Conservation (phyloP, 2,329 filamentous ascomycete genomes). For the Botrytis fabae region DNA sequence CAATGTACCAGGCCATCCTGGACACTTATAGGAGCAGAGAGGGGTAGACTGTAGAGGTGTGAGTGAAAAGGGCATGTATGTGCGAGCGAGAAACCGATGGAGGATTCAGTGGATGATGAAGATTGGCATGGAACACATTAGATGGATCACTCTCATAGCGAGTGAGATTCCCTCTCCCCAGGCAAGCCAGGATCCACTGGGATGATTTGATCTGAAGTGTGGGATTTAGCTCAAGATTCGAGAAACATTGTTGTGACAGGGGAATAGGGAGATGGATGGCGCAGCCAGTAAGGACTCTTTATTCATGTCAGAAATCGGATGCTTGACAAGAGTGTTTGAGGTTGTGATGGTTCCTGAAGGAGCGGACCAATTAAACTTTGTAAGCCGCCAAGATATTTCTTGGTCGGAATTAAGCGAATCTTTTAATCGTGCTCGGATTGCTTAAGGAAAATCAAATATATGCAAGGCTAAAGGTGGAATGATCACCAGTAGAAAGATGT, state of each 20-base stretch:
- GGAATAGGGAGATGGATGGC: background rate
- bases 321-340: constrained; percentile 14
- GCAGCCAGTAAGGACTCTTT: constrained; percentile 11
- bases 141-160: background rate
- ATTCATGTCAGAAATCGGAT: constrained; percentile 11
- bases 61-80: background rate
- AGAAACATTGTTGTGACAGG: constrained; percentile 12
- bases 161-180: background rate
- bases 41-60: constrained; percentile 1
- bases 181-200: constrained; percentile 10
- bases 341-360: constrained; percentile 13
- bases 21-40: background rate
- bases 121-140: constrained; percentile 6
- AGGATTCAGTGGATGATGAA: constrained; percentile 11
- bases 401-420: constrained; percentile 7
- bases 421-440: background rate
- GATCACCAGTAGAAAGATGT: background rate
- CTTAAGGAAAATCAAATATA: constrained; percentile 12
- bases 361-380: constrained; percentile 15
- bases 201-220: constrained; percentile 12
- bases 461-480: constrained; percentile 1
- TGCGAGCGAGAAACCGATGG: background rate
- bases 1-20: background rate
- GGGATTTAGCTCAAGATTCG: background rate
- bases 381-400: constrained; percentile 2